Base-by-base conservation (phyloP, 2,329 filamentous ascomycete species). In the Cladorrhinum sp. region DNA sequence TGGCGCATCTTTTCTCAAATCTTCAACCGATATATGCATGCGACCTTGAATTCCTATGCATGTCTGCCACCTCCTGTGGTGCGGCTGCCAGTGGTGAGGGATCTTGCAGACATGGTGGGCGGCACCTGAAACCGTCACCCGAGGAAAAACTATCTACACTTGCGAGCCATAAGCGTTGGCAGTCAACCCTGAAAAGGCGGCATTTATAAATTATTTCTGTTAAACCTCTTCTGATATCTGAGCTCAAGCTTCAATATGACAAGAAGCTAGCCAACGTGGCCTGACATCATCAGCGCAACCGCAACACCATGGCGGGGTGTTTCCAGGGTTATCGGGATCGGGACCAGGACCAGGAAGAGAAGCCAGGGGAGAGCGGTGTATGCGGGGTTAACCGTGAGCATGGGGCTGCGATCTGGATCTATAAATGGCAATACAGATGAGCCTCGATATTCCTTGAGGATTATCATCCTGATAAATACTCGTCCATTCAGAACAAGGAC, bases 1-100 rank as follows among this genome's bases (percentile, higher is more conserved):
- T 55, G 52, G 62, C 62, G 60, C 56, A 61, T 29, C 23, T 51
- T 50, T 38, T 55, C 18, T 4, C 56, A 24, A 16, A 6, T n/a
- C 22, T 29, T 36, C 41, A 49, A 23, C 27, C 18, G 32, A 13
- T 45, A 22, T 51, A 13, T 41, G 55, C 50, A 18, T 50, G 22
- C 27, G 25, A 3, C 24, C 53, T 53, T 57, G 36, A 53, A 59
- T 48, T 38, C 54, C 49, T 27, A 41, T 32, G 52, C 55, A 12
- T 22, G 27, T 27, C 7, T 32, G 32, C 32, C 32, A 60, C 52
- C 61, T 36, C 9, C 27, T 32, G 27, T 32, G 27, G 27, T 36
- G 32, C 9, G 32, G 16, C 32, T 36, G n/a, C n/a, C 27, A 12
- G 12, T 32, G 27, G 10, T 36, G 32, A 36, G 12, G 32, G 32